Conservation (phyloP, 306 rosid genomes). For the Purshia tridentata region DNA sequence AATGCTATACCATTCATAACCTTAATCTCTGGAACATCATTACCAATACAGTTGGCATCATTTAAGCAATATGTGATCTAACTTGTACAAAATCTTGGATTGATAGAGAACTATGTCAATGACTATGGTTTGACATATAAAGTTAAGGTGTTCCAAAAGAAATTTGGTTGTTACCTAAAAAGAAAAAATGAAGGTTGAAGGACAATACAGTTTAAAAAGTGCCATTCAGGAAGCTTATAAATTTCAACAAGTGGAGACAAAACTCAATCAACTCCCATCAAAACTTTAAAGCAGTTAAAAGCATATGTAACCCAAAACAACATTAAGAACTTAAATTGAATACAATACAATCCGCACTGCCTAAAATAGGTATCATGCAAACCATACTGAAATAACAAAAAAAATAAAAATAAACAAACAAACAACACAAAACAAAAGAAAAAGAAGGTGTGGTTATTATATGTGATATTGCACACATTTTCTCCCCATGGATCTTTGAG, state of each 20-base stretch:
- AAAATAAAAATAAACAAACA: not conserved
- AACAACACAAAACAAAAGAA: not conserved
- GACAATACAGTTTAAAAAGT: not conserved
- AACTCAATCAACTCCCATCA: slow-evolving; percentile 2
- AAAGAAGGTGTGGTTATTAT: not conserved
- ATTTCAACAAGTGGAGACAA: not conserved
- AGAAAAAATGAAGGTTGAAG: too few relatives aligned
- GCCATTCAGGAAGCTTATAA: not conserved
- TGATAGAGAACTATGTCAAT: too few relatives aligned
- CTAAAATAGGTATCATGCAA: not conserved
- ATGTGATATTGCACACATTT: slow-evolving; percentile 6
- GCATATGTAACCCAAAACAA: not conserved
- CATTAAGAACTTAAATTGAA: not conserved
- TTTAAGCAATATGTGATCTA: slow-evolving; percentile 5
- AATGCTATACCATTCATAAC: not conserved
- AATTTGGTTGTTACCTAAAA: not conserved
- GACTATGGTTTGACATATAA: not conserved
- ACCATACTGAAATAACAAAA: not conserved
- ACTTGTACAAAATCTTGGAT: not conserved
- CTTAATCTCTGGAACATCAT: not conserved
- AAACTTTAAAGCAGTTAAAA: not conserved
- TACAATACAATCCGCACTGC: not conserved
- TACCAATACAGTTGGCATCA: slow-evolving; percentile 8
- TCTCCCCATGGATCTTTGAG: slow-evolving; percentile 21
- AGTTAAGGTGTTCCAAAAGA: not conserved